Evolutionary conservation across 129 eudicot genomes (phyloP).

Genomic region (Deinandra increscens): DNA sequence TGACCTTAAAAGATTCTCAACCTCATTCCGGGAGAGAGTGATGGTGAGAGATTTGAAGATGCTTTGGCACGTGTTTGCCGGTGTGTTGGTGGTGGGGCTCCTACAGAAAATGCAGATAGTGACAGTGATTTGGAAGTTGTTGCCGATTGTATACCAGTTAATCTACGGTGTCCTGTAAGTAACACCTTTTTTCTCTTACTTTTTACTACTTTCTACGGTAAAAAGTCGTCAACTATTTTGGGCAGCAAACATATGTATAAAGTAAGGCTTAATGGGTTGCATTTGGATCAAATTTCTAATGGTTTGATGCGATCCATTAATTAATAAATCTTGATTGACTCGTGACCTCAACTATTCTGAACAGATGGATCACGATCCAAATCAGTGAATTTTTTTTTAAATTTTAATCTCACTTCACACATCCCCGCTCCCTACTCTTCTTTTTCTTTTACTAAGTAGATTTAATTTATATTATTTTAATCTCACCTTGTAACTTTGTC

Average conservation of each 20-base stretch:
- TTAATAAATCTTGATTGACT: not conserved
- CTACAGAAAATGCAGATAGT: constrained; percentile 86
- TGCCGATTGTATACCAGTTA: constrained; percentile 78
- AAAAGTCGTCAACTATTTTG: not conserved
- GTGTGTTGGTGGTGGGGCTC: constrained; percentile 92
- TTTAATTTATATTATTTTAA: too few relatives aligned
- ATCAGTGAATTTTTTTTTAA: not conserved
- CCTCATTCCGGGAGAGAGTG: constrained; percentile 77
- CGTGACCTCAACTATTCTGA: not conserved
- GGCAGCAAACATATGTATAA: not conserved
- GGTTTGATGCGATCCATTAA: not conserved
- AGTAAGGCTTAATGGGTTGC: not conserved
- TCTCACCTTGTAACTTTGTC: not conserved
- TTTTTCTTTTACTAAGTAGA: too few relatives aligned
- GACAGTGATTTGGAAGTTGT: constrained; percentile 96
- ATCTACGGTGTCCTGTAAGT: constrained; percentile 97
- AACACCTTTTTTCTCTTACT: not conserved
- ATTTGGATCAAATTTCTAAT: not conserved
- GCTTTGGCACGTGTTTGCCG: constrained; percentile 93
- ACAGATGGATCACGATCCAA: not conserved
- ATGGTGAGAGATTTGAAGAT: constrained; percentile 86
- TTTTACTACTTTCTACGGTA: not conserved
- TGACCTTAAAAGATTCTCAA: constrained; percentile 50
- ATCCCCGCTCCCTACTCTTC: too few relatives aligned
- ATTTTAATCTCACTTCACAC: not conserved